Percentiles rank a stretch among this genome's conserved stretches.
Evolutionary conservation across 805 yeast genomes (phyloP).

Genomic region (Sugiyamaella lignohabitans): DNA sequence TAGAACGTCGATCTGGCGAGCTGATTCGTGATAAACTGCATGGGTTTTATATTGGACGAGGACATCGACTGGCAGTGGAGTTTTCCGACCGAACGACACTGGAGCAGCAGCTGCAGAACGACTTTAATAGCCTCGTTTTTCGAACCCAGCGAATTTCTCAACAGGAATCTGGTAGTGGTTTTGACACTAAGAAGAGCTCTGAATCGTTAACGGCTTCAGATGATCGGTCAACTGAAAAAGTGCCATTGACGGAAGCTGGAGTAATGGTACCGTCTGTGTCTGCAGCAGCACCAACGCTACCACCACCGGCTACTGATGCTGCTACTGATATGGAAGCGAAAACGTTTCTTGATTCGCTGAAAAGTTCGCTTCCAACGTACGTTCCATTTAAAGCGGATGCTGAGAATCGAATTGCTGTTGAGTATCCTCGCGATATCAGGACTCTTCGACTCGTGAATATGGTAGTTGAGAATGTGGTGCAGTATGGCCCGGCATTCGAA

Average conservation of each 20-base stretch:
- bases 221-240: too few relatives aligned
- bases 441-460: constrained; percentile 19
- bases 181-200: neutral
- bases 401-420: neutral
- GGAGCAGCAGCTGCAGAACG: neutral
- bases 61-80: constrained; percentile 3
- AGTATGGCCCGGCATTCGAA: constrained; percentile 26
- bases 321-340: too few relatives aligned
- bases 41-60: constrained; percentile 11
- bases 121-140: neutral
- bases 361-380: neutral
- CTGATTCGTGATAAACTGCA: constrained; percentile 9
- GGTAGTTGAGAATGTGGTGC: constrained; percentile 22
- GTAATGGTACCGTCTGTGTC: neutral
- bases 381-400: neutral
- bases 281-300: neutral
- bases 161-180: too few relatives aligned
- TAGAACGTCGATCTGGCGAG: constrained; percentile 7
- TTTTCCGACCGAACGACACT: neutral
- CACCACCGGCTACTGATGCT: too few relatives aligned
- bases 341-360: neutral
- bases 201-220: too few relatives aligned
- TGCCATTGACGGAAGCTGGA: too few relatives aligned
- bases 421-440: constrained; percentile 4
- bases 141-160: too few relatives aligned